These are phyloP conservation scores for Phialocephala subalpina DNA, from an alignment of 2,329 filamentous ascomycete genomes.

Conservation along the genomic window DNA sequence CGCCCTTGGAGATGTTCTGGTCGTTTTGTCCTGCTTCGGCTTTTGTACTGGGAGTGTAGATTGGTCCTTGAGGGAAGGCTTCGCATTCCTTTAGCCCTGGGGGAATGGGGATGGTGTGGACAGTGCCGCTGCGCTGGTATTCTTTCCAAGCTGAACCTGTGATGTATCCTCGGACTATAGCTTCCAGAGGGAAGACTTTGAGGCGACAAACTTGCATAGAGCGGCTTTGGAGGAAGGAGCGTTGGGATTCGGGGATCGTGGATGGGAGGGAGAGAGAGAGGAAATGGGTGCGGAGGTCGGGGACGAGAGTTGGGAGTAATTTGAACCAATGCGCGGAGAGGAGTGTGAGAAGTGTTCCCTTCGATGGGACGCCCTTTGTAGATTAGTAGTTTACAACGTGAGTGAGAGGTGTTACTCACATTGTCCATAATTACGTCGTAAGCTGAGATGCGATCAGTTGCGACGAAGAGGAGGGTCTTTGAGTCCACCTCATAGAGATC, in stretches of 20 bases:
- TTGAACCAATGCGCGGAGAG: constrained; percentile 75
- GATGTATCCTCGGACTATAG: constrained; percentile 77
- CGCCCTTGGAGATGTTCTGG: constrained; percentile 71
- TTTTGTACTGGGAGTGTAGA: constrained; percentile 75
- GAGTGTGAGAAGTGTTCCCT: constrained; percentile 72
- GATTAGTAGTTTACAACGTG: constrained; percentile 44
- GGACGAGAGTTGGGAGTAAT: constrained; percentile 62
- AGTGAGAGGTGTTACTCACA: constrained; percentile 61
- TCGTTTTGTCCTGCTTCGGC: constrained; percentile 73
- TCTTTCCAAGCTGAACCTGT: constrained; percentile 77
- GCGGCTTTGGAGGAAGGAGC: constrained; percentile 56
- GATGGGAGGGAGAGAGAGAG: constrained; percentile 64
- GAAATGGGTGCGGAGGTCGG: constrained; percentile 69
- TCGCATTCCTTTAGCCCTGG: constrained; percentile 67
- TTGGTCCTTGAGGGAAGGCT: constrained; percentile 62
- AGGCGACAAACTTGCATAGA: constrained; percentile 72
- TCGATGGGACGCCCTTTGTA: constrained; percentile 69
- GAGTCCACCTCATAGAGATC: constrained; percentile 79
- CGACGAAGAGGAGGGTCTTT: constrained; percentile 79
- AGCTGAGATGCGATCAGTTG: constrained; percentile 90
- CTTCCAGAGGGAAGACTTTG: constrained; percentile 72
- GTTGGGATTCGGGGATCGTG: constrained; percentile 43
- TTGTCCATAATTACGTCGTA: constrained; percentile 93
- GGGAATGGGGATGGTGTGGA: constrained; percentile 69
- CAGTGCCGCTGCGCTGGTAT: constrained; percentile 68